phyloP scores from a whole-genome alignment of 1,139 yeast genomes.

The Diutina neorugosa region DNA sequence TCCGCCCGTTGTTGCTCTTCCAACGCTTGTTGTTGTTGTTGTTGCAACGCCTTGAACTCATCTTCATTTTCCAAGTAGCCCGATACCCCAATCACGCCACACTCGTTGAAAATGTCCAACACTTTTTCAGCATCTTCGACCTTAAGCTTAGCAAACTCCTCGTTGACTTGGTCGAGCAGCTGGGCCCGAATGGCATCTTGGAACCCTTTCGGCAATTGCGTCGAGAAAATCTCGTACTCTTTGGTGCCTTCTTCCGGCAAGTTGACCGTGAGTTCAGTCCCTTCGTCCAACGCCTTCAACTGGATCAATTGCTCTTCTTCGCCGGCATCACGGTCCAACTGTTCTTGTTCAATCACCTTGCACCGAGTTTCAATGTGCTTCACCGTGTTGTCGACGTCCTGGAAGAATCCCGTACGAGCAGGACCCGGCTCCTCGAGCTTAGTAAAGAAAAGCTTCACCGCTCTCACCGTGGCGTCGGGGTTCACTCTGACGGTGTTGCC shows the following conservation, averaged over 20 bases:
- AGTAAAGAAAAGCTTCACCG: slow-evolving; percentile 58
- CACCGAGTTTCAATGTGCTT: slow-evolving; percentile 69
- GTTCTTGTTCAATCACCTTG: slow-evolving; percentile 42
- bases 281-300: slow-evolving; percentile 78
- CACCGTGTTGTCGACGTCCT: slow-evolving; percentile 62
- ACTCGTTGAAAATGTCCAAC: slow-evolving; percentile 62
- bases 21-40: slow-evolving; percentile 13
- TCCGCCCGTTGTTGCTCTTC: slow-evolving; percentile 8
- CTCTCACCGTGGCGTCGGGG: slow-evolving; percentile 29
- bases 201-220: slow-evolving; percentile 49
- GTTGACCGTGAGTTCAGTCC: slow-evolving; percentile 59
- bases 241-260: slow-evolving; percentile 51
- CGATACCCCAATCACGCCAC: slow-evolving; percentile 70
- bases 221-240: slow-evolving; percentile 40
- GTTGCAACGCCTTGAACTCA: slow-evolving; percentile 15
- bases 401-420: slow-evolving; percentile 52
- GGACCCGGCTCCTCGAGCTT: slow-evolving; percentile 48
- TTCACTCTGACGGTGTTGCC: slow-evolving; percentile 13
- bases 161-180: slow-evolving; percentile 68
- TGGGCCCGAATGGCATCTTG: slow-evolving; percentile 66
- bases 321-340: slow-evolving; percentile 20
- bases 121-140: slow-evolving; percentile 72
- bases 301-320: slow-evolving; percentile 77
- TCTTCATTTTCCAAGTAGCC: slow-evolving; percentile 20
- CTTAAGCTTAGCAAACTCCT: slow-evolving; percentile 65